Evolutionary conservation across 1,139 yeast genomes (phyloP).

Genomic region (Taphrina betulina): DNA sequence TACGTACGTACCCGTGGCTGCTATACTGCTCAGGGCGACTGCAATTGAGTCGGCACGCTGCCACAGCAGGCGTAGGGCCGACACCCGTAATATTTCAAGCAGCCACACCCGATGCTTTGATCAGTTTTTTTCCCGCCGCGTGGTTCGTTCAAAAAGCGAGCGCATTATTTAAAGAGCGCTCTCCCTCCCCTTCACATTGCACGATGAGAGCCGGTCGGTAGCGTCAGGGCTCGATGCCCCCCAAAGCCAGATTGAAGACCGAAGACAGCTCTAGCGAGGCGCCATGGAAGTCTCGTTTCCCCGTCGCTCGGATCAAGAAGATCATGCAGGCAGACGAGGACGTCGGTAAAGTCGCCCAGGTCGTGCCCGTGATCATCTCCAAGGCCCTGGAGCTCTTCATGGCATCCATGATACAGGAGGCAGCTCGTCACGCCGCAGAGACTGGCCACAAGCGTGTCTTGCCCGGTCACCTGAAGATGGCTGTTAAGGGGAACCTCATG

Average conservation of each 20-base stretch:
- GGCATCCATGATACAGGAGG: slow-evolving; percentile 82
- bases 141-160: no score
- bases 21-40: no score
- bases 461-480: slow-evolving; percentile 78
- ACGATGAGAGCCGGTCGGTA: no score
- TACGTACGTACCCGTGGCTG: no score
- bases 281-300: slow-evolving; percentile 34
- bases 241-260: slow-evolving; percentile 22
- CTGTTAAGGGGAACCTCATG: slow-evolving; percentile 81
- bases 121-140: no score
- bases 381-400: slow-evolving; percentile 89
- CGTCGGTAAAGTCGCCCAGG: slow-evolving; percentile 97
- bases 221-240: slow-evolving; percentile 19
- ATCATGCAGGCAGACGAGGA: slow-evolving; percentile 98
- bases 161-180: no score
- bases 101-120: no score
- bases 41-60: no score
- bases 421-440: slow-evolving; percentile 72
- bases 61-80: no score
- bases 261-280: slow-evolving; percentile 21
- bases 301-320: slow-evolving; percentile 79
- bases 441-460: slow-evolving; percentile 78
- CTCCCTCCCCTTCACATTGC: no score
- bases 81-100: no score
- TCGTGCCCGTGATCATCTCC: slow-evolving; percentile 91